These are phyloP conservation scores for Globisporangium alternatum DNA, from an alignment of 352 stramenopile species.

Conservation along the genomic window DNA sequence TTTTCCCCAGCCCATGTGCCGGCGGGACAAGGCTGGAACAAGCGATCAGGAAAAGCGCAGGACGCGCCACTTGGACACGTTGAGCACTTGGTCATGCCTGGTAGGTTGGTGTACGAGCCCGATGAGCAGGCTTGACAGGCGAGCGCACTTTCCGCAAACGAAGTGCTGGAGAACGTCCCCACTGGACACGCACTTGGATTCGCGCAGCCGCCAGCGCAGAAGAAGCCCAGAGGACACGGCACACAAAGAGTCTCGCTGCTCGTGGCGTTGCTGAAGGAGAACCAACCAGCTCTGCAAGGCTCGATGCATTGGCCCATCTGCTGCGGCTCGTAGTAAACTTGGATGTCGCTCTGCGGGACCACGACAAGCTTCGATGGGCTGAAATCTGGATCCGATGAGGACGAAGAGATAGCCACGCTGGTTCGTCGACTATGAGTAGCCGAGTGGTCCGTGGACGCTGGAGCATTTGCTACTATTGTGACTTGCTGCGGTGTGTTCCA, in stretches of 20 bases:
- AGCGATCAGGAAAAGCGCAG: conserved; percentile 16
- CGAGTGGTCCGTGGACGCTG: background rate
- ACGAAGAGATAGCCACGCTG: conserved; percentile 31
- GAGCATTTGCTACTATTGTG: conserved; percentile 16
- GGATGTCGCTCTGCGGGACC: conserved; percentile 39
- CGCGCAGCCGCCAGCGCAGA: conserved; percentile 44
- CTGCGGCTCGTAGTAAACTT: conserved; percentile 58
- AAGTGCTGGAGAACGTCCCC: conserved; percentile 36
- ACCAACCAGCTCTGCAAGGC: conserved; percentile 53
- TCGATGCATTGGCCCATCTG: conserved; percentile 38
- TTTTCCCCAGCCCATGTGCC: conserved; percentile 44
- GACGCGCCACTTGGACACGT: conserved; percentile 41
- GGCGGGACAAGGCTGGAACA: conserved; percentile 37
- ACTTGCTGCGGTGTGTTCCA: conserved; percentile 42
- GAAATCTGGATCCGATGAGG: conserved; percentile 46
- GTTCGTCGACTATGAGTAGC: background rate
- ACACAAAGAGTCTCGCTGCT: conserved; percentile 35
- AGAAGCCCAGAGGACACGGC: conserved; percentile 42
- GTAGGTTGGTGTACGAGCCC: conserved; percentile 39
- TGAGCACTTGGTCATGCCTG: conserved; percentile 32
- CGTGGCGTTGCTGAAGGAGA: conserved; percentile 36
- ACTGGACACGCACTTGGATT: conserved; percentile 32
- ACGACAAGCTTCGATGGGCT: conserved; percentile 21
- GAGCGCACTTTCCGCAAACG: conserved; percentile 22
- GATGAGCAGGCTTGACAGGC: conserved; percentile 37